These are phyloP conservation scores for Magnaporthiopsis incrustans DNA, from an alignment of 2,329 filamentous ascomycete genomes.

Conservation along the genomic window DNA sequence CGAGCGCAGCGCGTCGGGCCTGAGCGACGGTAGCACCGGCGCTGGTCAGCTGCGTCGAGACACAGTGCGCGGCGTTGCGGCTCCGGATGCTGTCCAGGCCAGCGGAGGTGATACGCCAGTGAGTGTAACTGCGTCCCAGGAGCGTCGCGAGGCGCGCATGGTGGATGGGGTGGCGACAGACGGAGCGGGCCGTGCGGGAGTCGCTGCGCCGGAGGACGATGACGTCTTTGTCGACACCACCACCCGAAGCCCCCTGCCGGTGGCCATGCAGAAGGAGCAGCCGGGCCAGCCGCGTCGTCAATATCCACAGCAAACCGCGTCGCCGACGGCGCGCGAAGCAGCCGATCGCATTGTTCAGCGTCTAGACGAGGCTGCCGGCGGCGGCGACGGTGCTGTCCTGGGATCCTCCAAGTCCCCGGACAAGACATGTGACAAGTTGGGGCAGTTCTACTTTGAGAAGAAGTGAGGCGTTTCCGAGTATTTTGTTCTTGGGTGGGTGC, in stretches of 20 bases:
- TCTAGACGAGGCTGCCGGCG: constrained; percentile 39
- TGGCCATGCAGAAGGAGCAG: constrained; percentile 28
- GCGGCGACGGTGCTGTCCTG: constrained; percentile 27
- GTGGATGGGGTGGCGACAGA: constrained; percentile 58
- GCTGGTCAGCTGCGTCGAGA: constrained; percentile 17
- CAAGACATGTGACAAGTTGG: constrained; percentile 35
- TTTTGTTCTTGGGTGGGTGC: no score
- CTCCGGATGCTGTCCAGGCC: constrained; percentile 25
- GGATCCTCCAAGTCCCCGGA: constrained; percentile 31
- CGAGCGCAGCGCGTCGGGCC: constrained; percentile 43
- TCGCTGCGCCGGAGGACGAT: constrained; percentile 29
- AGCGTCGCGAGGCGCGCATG: constrained; percentile 54
- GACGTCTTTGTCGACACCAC: constrained; percentile 58
- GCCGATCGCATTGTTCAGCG: constrained; percentile 58
- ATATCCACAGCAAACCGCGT: constrained; percentile 15
- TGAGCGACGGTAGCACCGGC: constrained; percentile 32
- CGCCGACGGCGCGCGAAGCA: constrained; percentile 35
- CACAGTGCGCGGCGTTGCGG: constrained; percentile 11
- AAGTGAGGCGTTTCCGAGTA: not conserved
- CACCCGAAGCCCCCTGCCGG: constrained; percentile 46
- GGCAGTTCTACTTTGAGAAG: constrained; percentile 54
- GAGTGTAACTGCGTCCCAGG: constrained; percentile 38
- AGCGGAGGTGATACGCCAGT: constrained; percentile 33
- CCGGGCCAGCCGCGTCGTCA: constrained; percentile 19
- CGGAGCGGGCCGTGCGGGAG: constrained; percentile 29